These are phyloP conservation scores for Aquilaria yunnanensis DNA, from an alignment of 345 rosid genomes.

Conservation along the genomic window DNA sequence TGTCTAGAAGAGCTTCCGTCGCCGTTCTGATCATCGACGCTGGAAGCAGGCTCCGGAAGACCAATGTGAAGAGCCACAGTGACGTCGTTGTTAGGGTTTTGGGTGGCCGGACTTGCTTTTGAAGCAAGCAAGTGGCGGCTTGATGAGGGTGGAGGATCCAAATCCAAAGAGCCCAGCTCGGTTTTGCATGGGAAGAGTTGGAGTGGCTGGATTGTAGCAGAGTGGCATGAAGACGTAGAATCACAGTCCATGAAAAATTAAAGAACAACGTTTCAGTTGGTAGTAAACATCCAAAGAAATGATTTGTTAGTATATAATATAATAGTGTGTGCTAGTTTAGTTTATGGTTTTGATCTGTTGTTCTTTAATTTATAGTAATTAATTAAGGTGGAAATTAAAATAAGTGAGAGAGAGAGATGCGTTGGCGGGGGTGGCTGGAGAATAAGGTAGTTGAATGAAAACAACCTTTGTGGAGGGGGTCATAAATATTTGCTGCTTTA, in stretches of 20 bases:
- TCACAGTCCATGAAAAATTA: constrained; percentile 7
- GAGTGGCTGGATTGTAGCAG: constrained; percentile 30
- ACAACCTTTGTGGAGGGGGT: constrained; percentile 45
- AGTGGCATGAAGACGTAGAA: constrained; percentile 18
- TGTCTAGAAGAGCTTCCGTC: background rate
- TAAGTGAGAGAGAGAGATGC: too few species aligned
- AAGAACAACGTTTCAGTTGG: too few species aligned
- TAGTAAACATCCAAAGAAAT: too few species aligned
- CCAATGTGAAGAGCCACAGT: constrained; percentile 69
- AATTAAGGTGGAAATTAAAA: too few species aligned
- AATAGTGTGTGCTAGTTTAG: too few species aligned
- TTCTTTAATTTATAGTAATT: too few species aligned
- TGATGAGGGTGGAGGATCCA: constrained; percentile 22
- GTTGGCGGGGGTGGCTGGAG: constrained; percentile 4
- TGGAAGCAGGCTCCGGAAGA: constrained; percentile 42
- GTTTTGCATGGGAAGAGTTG: constrained; percentile 38
- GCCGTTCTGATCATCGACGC: constrained; percentile 7
- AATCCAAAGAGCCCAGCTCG: constrained; percentile 1
- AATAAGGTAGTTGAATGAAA: constrained; percentile 60
- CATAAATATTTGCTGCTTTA: constrained; percentile 54
- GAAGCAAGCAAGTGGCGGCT: constrained; percentile 23
- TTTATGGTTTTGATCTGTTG: too few species aligned
- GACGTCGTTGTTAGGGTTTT: constrained; percentile 37
- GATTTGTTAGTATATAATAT: too few species aligned
- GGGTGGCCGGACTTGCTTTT: constrained; percentile 4